Evolutionary conservation across 176 grass and related monocot species (phyloP).

Genomic region (Rhipidocladum racemiflorum): DNA sequence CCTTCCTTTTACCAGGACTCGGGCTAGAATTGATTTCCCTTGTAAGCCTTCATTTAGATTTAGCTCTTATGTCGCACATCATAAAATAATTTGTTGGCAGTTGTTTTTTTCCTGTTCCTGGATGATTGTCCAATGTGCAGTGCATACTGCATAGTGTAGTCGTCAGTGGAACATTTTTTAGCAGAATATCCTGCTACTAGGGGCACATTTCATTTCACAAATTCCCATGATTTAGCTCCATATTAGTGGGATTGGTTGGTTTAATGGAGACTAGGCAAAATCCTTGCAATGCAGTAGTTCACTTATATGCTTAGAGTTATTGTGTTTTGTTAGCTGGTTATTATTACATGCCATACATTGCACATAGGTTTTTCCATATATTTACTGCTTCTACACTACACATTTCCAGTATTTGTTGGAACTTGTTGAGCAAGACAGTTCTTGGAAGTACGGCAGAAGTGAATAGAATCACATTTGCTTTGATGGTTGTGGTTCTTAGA

Average conservation of each 20-base stretch:
- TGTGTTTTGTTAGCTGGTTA: background rate
- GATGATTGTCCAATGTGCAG: background rate
- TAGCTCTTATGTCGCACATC: background rate
- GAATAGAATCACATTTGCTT: background rate
- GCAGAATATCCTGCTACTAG: background rate
- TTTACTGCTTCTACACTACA: background rate
- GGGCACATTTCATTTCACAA: background rate
- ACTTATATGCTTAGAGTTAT: background rate
- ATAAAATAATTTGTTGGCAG: background rate
- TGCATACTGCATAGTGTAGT: too few species aligned
- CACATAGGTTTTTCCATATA: background rate
- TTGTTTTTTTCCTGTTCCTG: background rate
- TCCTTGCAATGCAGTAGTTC: background rate
- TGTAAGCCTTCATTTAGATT: background rate
- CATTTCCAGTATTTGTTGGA: background rate
- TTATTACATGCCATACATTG: background rate
- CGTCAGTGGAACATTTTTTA: too few species aligned
- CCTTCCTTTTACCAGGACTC: background rate
- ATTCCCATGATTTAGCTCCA: background rate
- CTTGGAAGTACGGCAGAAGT: background rate
- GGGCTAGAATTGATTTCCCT: background rate
- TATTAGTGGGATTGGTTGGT: background rate
- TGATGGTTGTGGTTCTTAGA: background rate
- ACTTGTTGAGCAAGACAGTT: background rate
- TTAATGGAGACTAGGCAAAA: background rate